Base-by-base conservation (phyloP, 2,329 filamentous ascomycete species). In the Ambrosiella cleistominuta region DNA sequence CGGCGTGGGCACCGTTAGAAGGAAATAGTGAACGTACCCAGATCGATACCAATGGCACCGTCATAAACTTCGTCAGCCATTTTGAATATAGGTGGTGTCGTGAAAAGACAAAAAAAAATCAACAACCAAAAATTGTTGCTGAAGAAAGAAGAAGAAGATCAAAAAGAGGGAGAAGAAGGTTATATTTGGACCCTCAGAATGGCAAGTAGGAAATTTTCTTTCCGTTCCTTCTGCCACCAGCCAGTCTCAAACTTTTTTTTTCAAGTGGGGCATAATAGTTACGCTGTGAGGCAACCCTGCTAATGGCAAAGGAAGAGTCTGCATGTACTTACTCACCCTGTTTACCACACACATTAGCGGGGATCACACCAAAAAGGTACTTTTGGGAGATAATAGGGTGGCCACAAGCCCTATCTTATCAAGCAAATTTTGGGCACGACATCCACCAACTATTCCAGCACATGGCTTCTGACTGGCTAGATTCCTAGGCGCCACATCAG, bases 31-130 rank as follows among this genome's bases (percentile, higher is more conserved):
- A 56, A 57, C 84, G 69, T 79, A 95, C 91, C 93, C 78, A 98
- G 82, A 85, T 98, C 93, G 79, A 98, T 98, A 83, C 93, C 93
- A 79, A 97, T 88, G 83, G 93, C 93, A 86, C 93, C 93, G 74
- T 98, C 93, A 75, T 97, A 98, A 69, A 94, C 84, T 84, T 96
- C 91, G 75, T 95, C 89, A 74, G 88, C 84, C 91, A 96, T 96
- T 66, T 66, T 64, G 59, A 47, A 59, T 61, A 36, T 57, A 58
- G 50, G 61, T 60, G 59, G 52, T 60, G 59, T 60, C 59, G 59
- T 60, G 53, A 60, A 57, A 54, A 57, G 56, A 58, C 59, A 56
- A 60, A 56, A 60, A 60, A 60, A 56, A 45, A 58, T 60, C 59
- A 60, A 60, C 56, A 60, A 60, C 59, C 61, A 61, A 63, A 59